Conservation (phyloP, 805 yeast species). For the Kluyveromyces wickerhamii region DNA sequence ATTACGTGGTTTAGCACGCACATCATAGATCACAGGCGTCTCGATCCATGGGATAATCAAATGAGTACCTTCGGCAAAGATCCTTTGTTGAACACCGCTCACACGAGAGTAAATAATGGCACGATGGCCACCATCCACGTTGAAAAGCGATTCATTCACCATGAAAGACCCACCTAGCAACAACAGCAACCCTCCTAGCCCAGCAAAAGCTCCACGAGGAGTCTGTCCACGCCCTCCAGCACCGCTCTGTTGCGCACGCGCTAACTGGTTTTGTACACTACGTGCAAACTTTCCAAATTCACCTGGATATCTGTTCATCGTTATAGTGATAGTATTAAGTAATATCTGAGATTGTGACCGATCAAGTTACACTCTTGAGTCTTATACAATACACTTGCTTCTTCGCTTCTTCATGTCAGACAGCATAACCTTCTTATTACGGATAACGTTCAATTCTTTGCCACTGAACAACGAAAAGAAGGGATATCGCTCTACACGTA, state of each 20-base stretch:
- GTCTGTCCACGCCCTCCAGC: constrained; percentile 28
- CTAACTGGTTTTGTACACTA: constrained; percentile 41
- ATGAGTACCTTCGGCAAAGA: constrained; percentile 93
- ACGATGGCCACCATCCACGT: constrained; percentile 98
- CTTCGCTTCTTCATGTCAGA: no score
- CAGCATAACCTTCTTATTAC: no score
- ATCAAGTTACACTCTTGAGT: no score
- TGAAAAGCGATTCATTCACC: constrained; percentile 53
- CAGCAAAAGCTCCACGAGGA: constrained; percentile 54
- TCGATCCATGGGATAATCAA: constrained; percentile 91
- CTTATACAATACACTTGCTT: no score
- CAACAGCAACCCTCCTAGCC: constrained; percentile 51
- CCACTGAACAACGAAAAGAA: no score
- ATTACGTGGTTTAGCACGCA: constrained; percentile 94
- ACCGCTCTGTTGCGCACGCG: constrained; percentile 33
- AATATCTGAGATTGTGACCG: no score
- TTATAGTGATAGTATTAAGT: background rate
- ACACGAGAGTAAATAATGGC: constrained; percentile 89
- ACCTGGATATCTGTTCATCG: constrained; percentile 25
- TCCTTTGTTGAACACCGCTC: constrained; percentile 73
- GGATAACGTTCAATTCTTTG: no score
- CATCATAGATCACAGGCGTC: constrained; percentile 86
- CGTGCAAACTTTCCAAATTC: constrained; percentile 48
- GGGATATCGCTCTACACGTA: no score
- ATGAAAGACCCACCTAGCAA: constrained; percentile 51